phyloP scores from a whole-genome alignment of 2,329 filamentous ascomycete genomes.

The Colletotrichum limetticola region DNA sequence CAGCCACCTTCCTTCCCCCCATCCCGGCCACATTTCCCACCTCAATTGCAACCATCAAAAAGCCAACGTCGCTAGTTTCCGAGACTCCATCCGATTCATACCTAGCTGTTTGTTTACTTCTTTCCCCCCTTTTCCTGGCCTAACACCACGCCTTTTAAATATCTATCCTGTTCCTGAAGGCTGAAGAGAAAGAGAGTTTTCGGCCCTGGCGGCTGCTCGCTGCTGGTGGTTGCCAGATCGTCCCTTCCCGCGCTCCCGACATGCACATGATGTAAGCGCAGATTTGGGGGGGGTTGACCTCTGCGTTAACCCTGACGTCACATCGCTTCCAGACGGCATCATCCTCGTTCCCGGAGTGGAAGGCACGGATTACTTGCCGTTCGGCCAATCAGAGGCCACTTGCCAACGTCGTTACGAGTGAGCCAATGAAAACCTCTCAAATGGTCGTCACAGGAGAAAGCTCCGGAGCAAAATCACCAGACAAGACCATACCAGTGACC shows the following conservation, averaged over 20 bases:
- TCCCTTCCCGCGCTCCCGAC: slow-evolving; percentile 5
- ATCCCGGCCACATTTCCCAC: background rate
- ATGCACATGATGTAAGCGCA: slow-evolving; percentile 9
- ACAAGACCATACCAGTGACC: background rate
- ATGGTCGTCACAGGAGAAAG: background rate
- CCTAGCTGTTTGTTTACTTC: background rate
- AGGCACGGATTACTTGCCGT: background rate
- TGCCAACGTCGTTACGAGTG: background rate
- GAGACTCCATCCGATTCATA: background rate
- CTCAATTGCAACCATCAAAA: background rate
- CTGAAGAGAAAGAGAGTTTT: background rate
- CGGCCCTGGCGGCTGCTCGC: background rate
- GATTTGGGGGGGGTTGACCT: background rate
- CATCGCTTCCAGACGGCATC: background rate
- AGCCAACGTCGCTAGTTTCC: background rate
- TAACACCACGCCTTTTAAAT: too few relatives aligned
- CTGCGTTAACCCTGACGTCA: slow-evolving; percentile 22
- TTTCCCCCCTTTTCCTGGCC: background rate
- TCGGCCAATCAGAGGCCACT: slow-evolving; percentile 4
- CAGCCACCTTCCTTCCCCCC: too few relatives aligned
- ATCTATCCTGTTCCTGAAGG: background rate
- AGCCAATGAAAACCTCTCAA: slow-evolving; percentile 1
- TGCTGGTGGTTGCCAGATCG: slow-evolving; percentile 16
- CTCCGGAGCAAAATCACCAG: slow-evolving; percentile 7
- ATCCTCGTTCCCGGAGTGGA: slow-evolving; percentile 3